Conservation (phyloP, 2,329 filamentous ascomycete genomes). For the Myriosclerotinia duriaeana region DNA sequence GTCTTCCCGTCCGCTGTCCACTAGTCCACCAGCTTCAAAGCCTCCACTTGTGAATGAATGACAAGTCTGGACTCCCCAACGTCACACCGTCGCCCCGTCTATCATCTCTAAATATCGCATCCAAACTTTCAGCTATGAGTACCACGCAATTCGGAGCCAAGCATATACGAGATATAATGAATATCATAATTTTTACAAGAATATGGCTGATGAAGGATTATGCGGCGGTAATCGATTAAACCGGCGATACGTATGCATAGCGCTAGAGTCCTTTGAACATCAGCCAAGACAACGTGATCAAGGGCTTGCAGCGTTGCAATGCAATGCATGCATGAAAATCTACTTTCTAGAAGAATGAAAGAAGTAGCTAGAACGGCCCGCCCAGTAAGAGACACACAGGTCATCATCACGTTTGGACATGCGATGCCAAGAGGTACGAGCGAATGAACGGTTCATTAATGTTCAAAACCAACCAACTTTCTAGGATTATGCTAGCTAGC, state of each 20-base stretch:
- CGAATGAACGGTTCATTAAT: no score
- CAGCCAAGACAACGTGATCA: not conserved
- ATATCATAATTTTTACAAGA: not conserved
- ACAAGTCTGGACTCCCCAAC: constrained; percentile 12
- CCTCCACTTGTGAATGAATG: constrained; percentile 14
- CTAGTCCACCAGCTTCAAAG: no score
- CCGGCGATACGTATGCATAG: not conserved
- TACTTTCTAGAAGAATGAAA: not conserved
- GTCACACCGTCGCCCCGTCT: constrained; percentile 15
- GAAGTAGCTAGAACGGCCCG: no score
- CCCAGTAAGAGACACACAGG: not conserved
- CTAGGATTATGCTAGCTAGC: not conserved
- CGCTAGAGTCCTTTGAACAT: constrained; percentile 10
- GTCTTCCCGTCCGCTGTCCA: not conserved
- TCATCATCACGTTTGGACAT: not conserved
- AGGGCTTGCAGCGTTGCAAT: not conserved
- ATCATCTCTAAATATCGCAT: constrained; percentile 3
- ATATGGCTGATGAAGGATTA: constrained; percentile 1
- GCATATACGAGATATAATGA: not conserved
- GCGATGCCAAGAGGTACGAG: not conserved
- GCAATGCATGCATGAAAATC: not conserved
- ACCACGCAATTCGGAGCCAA: not conserved
- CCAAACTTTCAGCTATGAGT: constrained; percentile 1
- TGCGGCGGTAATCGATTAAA: not conserved
- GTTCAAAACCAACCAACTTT: not conserved